These are phyloP conservation scores for Rhodomyrtus psidioides DNA, from an alignment of 441 rosid species.

Conservation along the genomic window DNA sequence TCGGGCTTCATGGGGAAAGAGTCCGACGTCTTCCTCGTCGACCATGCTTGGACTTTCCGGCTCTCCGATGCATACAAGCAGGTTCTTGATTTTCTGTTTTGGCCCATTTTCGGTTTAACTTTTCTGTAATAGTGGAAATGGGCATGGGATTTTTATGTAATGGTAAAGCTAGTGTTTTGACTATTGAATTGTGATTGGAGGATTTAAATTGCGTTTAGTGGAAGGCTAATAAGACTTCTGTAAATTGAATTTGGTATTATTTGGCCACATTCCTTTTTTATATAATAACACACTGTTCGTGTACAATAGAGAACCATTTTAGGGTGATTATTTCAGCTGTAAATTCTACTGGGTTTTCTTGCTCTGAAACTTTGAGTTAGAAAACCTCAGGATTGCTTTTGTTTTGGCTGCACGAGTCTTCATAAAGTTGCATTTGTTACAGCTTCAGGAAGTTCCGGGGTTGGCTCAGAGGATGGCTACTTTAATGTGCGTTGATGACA, in stretches of 20 bases:
- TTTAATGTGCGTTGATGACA: slow-evolving; percentile 72
- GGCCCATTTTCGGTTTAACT: background rate
- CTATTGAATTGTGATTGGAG: background rate
- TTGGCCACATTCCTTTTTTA: background rate
- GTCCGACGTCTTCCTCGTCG: slow-evolving; percentile 74
- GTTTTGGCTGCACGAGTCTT: background rate
- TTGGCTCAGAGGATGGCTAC: slow-evolving; percentile 90
- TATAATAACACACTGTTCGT: background rate
- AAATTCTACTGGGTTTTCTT: background rate
- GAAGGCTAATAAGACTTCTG: background rate
- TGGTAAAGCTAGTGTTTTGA: background rate
- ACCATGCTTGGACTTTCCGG: slow-evolving; percentile 97
- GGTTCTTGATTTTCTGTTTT: slow-evolving; percentile 18
- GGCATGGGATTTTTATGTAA: background rate
- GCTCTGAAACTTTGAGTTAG: background rate
- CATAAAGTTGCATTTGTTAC: slow-evolving; percentile 17
- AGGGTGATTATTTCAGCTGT: background rate
- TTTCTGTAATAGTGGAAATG: background rate
- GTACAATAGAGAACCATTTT: background rate
- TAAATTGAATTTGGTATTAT: background rate
- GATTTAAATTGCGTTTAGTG: background rate
- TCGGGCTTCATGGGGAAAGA: slow-evolving; percentile 48
- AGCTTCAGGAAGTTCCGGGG: slow-evolving; percentile 82
- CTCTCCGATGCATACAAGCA: slow-evolving; percentile 75
- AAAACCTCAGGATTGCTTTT: background rate